Percentiles rank a stretch among this genome's conserved stretches.
Evolutionary conservation across 176 grass and related monocot genomes (phyloP).

Genomic region (Calamus simplicifolius): DNA sequence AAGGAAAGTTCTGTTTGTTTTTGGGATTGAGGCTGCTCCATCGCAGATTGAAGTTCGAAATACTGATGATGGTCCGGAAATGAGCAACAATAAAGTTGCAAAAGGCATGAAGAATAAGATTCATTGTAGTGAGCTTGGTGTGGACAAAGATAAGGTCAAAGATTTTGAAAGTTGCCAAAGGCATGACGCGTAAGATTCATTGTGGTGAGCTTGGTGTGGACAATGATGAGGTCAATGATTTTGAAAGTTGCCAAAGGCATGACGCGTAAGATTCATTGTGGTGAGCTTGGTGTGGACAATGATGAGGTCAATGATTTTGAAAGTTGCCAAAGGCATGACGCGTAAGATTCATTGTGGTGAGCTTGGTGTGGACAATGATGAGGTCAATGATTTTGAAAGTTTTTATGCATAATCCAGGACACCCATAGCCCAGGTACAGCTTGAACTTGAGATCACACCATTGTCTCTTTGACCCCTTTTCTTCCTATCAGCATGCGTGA

Average conservation of each 20-base stretch:
- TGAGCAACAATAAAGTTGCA: no score
- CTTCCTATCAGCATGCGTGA: no score
- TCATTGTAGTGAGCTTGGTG: no score
- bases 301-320: conserved; percentile 13
- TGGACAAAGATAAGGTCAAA: conserved; percentile 7
- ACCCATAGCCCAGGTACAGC: background rate
- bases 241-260: conserved; percentile 4
- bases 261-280: no score
- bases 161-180: conserved; percentile 8
- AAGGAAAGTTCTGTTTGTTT: no score
- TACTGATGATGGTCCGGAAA: no score
- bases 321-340: background rate
- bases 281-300: background rate
- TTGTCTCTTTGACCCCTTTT: background rate
- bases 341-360: no score
- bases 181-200: no score
- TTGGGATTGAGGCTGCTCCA: no score
- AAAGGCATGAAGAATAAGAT: no score
- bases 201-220: no score
- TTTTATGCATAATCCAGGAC: conserved; percentile 37
- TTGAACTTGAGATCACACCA: background rate
- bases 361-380: conserved; percentile 5
- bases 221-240: conserved; percentile 9
- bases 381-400: conserved; percentile 7
- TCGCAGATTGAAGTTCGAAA: no score